Percentiles rank a stretch among this genome's conserved stretches.
Conservation (phyloP, 2,329 filamentous ascomycete genomes). For the Penicillium rolfsii region DNA sequence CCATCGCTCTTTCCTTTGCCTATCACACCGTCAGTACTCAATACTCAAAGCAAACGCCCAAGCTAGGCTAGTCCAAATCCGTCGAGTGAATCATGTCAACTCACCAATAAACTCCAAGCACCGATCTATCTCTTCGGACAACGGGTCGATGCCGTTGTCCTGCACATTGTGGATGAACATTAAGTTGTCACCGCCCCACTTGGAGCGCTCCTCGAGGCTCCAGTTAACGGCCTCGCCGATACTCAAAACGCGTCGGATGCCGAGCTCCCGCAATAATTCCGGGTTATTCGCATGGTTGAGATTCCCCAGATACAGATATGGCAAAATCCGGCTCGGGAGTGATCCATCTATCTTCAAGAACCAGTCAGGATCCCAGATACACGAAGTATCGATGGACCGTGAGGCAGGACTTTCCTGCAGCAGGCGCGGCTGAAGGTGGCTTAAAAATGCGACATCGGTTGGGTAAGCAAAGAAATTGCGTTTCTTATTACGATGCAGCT, state of each 20-base stretch:
- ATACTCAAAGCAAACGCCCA: not conserved
- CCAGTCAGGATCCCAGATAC: slow-evolving; percentile 69
- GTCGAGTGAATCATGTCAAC: slow-evolving; percentile 38
- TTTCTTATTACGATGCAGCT: slow-evolving; percentile 75
- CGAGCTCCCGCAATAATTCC: slow-evolving; percentile 74
- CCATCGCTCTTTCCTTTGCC: slow-evolving; percentile 76
- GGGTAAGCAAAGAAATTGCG: slow-evolving; percentile 97
- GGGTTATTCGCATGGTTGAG: slow-evolving; percentile 93
- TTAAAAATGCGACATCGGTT: slow-evolving; percentile 83
- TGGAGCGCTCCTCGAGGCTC: slow-evolving; percentile 69
- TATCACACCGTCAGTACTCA: slow-evolving; percentile 43
- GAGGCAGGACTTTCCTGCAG: slow-evolving; percentile 56
- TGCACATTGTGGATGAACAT: slow-evolving; percentile 84
- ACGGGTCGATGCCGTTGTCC: slow-evolving; percentile 92
- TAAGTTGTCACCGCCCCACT: slow-evolving; percentile 78
- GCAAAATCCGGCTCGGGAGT: slow-evolving; percentile 81
- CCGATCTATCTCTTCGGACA: slow-evolving; percentile 80
- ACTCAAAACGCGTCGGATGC: slow-evolving; percentile 85
- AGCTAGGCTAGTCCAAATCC: not conserved
- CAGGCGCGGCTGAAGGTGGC: slow-evolving; percentile 73
- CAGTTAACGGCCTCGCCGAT: slow-evolving; percentile 88
- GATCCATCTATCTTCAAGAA: slow-evolving; percentile 83
- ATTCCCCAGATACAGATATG: slow-evolving; percentile 97
- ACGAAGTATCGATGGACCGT: slow-evolving; percentile 28
- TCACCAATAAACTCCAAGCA: slow-evolving; percentile 92